These are phyloP conservation scores for Periconia sp. DNA, from an alignment of 2,329 filamentous ascomycete species.

Conservation along the genomic window DNA sequence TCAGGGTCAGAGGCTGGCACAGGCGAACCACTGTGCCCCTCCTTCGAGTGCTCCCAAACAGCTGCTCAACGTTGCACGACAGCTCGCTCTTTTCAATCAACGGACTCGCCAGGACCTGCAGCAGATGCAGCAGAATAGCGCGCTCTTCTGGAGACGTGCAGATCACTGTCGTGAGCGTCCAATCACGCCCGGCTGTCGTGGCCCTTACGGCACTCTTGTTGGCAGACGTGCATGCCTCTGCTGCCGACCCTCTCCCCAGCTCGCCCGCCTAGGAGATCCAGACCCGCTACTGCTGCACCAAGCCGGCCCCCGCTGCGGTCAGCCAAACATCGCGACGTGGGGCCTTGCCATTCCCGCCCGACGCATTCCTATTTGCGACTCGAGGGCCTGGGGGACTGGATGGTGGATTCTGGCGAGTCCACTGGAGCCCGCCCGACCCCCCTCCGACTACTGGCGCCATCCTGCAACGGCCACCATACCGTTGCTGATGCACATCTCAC, in stretches of 20 bases:
- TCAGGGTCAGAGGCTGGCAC: no score
- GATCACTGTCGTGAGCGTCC: constrained; percentile 19
- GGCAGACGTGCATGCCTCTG: constrained; percentile 15
- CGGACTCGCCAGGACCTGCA: constrained; percentile 13
- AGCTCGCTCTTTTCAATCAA: background rate
- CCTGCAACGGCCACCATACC: constrained; percentile 10
- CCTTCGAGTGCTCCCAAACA: background rate
- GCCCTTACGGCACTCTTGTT: background rate
- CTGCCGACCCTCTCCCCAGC: constrained; percentile 15
- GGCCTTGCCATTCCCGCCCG: constrained; percentile 17
- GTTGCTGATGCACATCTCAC: no score
- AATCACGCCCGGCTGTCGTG: constrained; percentile 17
- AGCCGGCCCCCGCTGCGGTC: constrained; percentile 14
- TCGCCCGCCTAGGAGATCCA: constrained; percentile 22
- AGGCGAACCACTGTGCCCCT: constrained; percentile 10
- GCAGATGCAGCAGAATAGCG: constrained; percentile 11
- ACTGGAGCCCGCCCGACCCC: constrained; percentile 14
- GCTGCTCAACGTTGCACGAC: constrained; percentile 16
- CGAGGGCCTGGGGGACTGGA: constrained; percentile 24
- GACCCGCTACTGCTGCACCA: constrained; percentile 29
- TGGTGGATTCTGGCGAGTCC: constrained; percentile 11
- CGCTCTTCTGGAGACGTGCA: constrained; percentile 20
- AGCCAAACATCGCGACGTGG: constrained; percentile 19
- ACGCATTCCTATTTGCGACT: constrained; percentile 26
- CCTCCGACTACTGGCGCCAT: constrained; percentile 4